These are phyloP conservation scores for Chalara sp. DNA, from an alignment of 2,329 filamentous ascomycete genomes.

Conservation along the genomic window DNA sequence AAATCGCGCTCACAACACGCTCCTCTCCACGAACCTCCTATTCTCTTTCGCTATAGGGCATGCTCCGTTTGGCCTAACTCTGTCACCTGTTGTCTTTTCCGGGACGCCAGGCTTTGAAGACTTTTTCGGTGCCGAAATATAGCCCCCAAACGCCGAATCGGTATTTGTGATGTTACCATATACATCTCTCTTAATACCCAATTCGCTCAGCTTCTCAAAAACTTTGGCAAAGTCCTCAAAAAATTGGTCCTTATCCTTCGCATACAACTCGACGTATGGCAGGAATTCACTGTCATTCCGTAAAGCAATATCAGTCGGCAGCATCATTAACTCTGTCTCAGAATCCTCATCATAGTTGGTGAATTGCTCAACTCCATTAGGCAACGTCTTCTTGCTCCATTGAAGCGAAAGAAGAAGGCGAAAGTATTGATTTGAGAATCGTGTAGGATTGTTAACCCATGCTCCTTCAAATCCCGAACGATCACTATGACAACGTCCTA, in stretches of 20 bases:
- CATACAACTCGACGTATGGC: slow-evolving; percentile 51
- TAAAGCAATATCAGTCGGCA: slow-evolving; percentile 57
- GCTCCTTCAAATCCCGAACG: slow-evolving; percentile 50
- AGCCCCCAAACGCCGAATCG: slow-evolving; percentile 51
- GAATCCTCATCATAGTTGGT: slow-evolving; percentile 51
- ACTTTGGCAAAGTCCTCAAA: slow-evolving; percentile 52
- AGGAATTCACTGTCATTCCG: slow-evolving; percentile 45
- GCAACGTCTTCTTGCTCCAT: slow-evolving; percentile 47
- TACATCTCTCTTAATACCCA: slow-evolving; percentile 50
- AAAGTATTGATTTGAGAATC: slow-evolving; percentile 53
- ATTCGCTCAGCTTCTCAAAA: slow-evolving; percentile 53
- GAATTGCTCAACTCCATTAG: slow-evolving; percentile 49
- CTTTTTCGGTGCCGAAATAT: slow-evolving; percentile 51
- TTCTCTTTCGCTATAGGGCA: slow-evolving; percentile 31
- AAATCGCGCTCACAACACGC: slow-evolving; percentile 11
- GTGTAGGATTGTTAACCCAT: slow-evolving; percentile 54
- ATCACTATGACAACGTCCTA: slow-evolving; percentile 48
- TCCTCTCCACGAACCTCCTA: slow-evolving; percentile 18
- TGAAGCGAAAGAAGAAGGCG: slow-evolving; percentile 42
- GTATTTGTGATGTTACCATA: slow-evolving; percentile 45
- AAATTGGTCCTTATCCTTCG: slow-evolving; percentile 54
- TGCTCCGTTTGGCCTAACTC: slow-evolving; percentile 29
- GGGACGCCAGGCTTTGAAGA: slow-evolving; percentile 27
- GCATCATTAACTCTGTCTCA: slow-evolving; percentile 55
- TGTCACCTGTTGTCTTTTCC: slow-evolving; percentile 24